Evolutionary conservation across 495 filamentous ascomycete species (phyloP), one percentile per base, ranked within the genome.

Genomic region (Hypoxylon trugodes): DNA sequence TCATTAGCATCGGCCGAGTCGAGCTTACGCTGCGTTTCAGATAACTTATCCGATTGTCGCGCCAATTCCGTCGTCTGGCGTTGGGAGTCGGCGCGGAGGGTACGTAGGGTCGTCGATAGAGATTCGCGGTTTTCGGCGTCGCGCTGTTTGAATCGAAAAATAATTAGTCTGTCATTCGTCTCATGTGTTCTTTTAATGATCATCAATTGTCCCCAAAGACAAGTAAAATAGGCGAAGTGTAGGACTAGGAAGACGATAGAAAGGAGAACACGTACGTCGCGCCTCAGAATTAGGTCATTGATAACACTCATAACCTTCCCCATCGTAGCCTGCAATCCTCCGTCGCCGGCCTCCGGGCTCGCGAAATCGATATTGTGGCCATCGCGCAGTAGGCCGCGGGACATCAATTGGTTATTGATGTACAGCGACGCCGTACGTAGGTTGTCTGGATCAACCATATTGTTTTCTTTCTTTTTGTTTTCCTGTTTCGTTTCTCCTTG

Each of bases 371-470:
- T 95, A 25, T 84, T 84, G 55, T 85, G 82, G 64, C 92, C 90
- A 87, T 90, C 89, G 69, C 90, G 89, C 8, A 98, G 77, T 16
- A 98, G 82, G 15, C 95, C 95, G 35, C 95, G 87, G 3, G 94
- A 92, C 28, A 97, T 84, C 25, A 98, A 81, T 55, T 96, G 88
- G 73, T 97, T 97, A 79, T 98, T 98, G 77, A 98, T 90, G 76
- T 98, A 98, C 41, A 87, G 86, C 52, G 94, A 96, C 21, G 95
- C 95, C 54, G 92, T 91, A 65, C 89, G 85, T 40, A 97, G 79
- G 76, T 90, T 94, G 53, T 89, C 85, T 51, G 84, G 74, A 71
- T 96, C 92, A 87, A 95, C 95, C 75, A 78, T 79, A 26, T 56
- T 53, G 24, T 49, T 7, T 47, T 47, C 24, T 50, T n/a, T 45